Base-by-base conservation (phyloP, 2,329 filamentous ascomycete genomes). In the Cladosporium halotolerans region DNA sequence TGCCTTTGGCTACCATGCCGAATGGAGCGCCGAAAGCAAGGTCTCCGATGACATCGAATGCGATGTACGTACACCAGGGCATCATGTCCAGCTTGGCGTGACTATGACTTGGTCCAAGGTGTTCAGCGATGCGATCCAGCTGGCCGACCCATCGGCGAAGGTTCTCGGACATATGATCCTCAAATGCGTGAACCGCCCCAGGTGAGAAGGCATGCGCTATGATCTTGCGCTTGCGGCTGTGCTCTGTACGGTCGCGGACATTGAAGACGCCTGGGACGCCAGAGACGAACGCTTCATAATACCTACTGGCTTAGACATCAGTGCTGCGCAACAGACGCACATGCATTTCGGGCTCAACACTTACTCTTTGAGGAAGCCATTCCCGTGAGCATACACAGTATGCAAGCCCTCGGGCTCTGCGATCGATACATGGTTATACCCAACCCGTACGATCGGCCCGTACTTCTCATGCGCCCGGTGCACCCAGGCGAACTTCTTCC, bases 161-260 rank as follows among this genome's bases (percentile, higher is more conserved):
- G 34, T 63, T 62, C 2, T 58, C 61, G 1, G 66, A 62, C 63
- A 69, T 69, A 23, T 67, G 61, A 4, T 59, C 61, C 47, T 68
- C 67, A 52, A 70, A 70, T 0, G 55, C 62, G 16, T 62, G 60
- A 4, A 68, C 65, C 5, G 66, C 63, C 36, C 59, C 61, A 0
- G 66, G 66, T 0, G 64, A 67, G 45, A 69, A 69, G 7, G 65
- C 66, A 47, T 70, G 68, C 0, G 67, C 62, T 39, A 69, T 65
- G 36, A 68, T 66, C 38, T 68, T 69, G 2, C 67, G 62, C 53
- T 70, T 70, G 1, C 68, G 62, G 2, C 64, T 65, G 47, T 70
- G 68, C 38, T 68, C 63, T 9, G 55, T 57, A 3, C 68, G 62
- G 47, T 69, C 66, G 23, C 67, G 61, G 1, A 65, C 63, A 32